phyloP scores from a whole-genome alignment of 441 rosid species.

The Brassica balearica region DNA sequence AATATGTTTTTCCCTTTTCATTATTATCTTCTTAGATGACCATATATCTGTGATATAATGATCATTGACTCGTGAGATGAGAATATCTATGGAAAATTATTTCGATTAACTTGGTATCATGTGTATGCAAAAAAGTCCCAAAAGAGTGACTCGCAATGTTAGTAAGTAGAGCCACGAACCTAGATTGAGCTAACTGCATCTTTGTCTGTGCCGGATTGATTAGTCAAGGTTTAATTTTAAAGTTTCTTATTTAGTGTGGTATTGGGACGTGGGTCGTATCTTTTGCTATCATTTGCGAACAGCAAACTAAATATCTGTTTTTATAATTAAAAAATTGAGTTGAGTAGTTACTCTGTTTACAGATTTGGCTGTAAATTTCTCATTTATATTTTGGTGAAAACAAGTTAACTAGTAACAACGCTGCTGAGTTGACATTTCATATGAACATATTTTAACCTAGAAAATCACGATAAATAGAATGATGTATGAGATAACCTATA shows the following conservation, averaged over 20 bases:
- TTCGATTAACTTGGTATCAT: no score
- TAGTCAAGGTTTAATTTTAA: not conserved
- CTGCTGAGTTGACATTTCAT: constrained; percentile 32
- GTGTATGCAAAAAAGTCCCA: not conserved
- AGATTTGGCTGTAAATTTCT: not conserved
- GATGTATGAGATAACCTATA: constrained; percentile 23
- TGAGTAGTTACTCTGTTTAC: not conserved
- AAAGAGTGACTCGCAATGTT: constrained; percentile 14
- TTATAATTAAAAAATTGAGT: not conserved
- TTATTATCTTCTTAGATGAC: constrained; percentile 8
- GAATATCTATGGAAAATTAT: not conserved
- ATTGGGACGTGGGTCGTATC: not conserved
- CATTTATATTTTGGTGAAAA: not conserved
- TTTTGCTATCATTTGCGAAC: constrained; percentile 1
- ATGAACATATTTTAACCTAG: constrained; percentile 23
- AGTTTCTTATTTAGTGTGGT: constrained; percentile 9
- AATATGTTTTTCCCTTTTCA: not conserved
- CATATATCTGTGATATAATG: constrained; percentile 6
- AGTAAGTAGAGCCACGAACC: constrained; percentile 1
- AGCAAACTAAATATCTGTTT: not conserved
- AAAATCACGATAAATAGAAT: not conserved
- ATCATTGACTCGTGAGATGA: constrained; percentile 11
- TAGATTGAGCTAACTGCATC: not conserved
- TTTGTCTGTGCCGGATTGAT: not conserved
- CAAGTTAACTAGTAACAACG: constrained; percentile 7